Evolutionary conservation across 805 yeast genomes (phyloP).

Genomic region (Wickerhamiella brachini): DNA sequence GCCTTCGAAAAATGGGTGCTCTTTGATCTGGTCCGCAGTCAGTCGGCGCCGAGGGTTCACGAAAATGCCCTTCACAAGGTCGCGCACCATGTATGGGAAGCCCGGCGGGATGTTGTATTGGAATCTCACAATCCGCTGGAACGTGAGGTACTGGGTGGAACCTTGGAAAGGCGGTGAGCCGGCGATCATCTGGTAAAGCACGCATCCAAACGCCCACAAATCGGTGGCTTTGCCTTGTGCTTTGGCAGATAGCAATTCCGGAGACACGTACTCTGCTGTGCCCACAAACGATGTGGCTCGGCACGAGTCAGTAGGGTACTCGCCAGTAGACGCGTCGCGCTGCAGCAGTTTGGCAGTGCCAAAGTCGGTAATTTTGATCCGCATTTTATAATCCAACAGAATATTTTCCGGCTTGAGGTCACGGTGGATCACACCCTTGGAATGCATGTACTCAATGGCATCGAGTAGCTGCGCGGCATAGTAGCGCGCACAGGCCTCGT

Average conservation of each 20-base stretch:
- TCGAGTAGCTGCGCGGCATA: conserved; percentile 83
- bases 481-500: conserved; percentile 62
- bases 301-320: conserved; percentile 25
- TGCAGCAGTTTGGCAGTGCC: conserved; percentile 87
- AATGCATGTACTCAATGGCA: conserved; percentile 78
- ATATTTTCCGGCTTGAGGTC: conserved; percentile 94
- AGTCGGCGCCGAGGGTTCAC: conserved; percentile 57
- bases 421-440: conserved; percentile 79
- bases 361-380: conserved; percentile 86
- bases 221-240: conserved; percentile 74
- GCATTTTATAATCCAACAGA: conserved; percentile 69
- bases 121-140: conserved; percentile 70
- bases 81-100: conserved; percentile 49
- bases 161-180: conserved; percentile 90
- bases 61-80: conserved; percentile 51
- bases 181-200: conserved; percentile 64
- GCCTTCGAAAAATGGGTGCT: conserved; percentile 56
- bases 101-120: conserved; percentile 61
- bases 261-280: conserved; percentile 93
- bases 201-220: conserved; percentile 91
- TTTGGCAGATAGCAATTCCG: conserved; percentile 69
- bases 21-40: conserved; percentile 41
- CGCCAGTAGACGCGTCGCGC: conserved; percentile 16
- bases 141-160: conserved; percentile 67
- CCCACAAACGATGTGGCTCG: conserved; percentile 71